Percentiles rank a stretch among this genome's conserved stretches.
Conservation (phyloP, 2,329 filamentous ascomycete species). For the Chaetomium sp. region DNA sequence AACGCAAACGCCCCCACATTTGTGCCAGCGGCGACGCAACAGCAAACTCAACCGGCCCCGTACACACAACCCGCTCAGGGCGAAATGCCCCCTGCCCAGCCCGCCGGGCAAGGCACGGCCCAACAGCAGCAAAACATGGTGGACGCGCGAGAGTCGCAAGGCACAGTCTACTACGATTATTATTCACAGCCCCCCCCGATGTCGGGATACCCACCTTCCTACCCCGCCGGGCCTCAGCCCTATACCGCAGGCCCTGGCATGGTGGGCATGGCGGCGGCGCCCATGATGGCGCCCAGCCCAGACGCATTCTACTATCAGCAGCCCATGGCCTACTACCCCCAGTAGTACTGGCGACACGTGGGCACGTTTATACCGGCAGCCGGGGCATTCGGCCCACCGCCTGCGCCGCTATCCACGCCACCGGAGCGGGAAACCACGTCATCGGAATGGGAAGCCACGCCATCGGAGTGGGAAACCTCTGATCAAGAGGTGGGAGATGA, state of each 20-base stretch:
- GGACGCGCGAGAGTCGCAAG: conserved; percentile 81
- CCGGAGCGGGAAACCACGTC: no score
- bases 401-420: not conserved
- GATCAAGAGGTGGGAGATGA: not conserved
- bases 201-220: conserved; percentile 45
- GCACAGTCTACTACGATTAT: conserved; percentile 95
- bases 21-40: conserved; percentile 56
- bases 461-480: not conserved
- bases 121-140: conserved; percentile 50
- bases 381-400: not conserved
- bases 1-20: conserved; percentile 54
- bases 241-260: conserved; percentile 1
- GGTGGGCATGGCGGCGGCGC: conserved; percentile 60
- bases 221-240: conserved; percentile 8
- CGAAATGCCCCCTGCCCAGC: conserved; percentile 41
- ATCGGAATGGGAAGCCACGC: no score
- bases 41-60: conserved; percentile 41
- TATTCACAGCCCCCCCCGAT: conserved; percentile 68
- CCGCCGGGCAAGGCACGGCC: conserved; percentile 54
- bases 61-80: conserved; percentile 49
- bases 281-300: conserved; percentile 71
- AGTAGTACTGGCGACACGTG: conserved; percentile 46
- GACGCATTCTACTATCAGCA: conserved; percentile 72
- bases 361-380: not conserved
- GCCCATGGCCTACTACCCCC: conserved; percentile 62